These are phyloP conservation scores for Vitis rotundifolia DNA, from an alignment of 164 flowering plant species.

Conservation along the genomic window DNA sequence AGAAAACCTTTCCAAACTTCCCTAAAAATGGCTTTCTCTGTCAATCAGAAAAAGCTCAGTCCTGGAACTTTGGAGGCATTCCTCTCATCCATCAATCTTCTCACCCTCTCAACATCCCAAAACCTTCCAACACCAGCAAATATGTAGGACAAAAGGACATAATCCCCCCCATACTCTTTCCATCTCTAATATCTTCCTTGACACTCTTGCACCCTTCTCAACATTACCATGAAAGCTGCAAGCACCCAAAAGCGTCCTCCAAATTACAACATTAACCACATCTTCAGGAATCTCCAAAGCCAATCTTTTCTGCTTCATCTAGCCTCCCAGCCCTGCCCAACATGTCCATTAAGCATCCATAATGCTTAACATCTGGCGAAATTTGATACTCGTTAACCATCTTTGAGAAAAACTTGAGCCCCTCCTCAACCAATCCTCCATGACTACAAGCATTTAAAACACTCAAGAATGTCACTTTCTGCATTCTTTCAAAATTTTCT, in stretches of 20 bases:
- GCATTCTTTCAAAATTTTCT: slow-evolving; percentile 40
- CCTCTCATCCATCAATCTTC: slow-evolving; percentile 47
- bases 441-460: slow-evolving; percentile 67
- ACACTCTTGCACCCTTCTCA: slow-evolving; percentile 54
- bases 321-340: slow-evolving; percentile 57
- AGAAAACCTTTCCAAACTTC: not conserved
- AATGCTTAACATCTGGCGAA: slow-evolving; percentile 49
- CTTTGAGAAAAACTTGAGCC: slow-evolving; percentile 44
- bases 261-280: slow-evolving; percentile 39
- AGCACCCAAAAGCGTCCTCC: slow-evolving; percentile 71
- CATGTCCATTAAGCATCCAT: slow-evolving; percentile 59
- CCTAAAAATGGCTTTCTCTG: not conserved
- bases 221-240: slow-evolving; percentile 61
- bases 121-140: slow-evolving; percentile 48
- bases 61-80: slow-evolving; percentile 42
- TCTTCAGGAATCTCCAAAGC: slow-evolving; percentile 45
- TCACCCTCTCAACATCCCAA: slow-evolving; percentile 49
- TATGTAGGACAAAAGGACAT: slow-evolving; percentile 62
- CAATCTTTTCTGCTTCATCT: slow-evolving; percentile 57
- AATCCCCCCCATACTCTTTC: slow-evolving; percentile 56
- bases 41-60: slow-evolving; percentile 23
- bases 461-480: slow-evolving; percentile 48
- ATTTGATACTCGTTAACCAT: slow-evolving; percentile 39
- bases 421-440: slow-evolving; percentile 65
- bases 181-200: slow-evolving; percentile 51